Evolutionary conservation across 2,329 filamentous ascomycete genomes (phyloP), one percentile per base, ranked within the genome.

Genomic region (Immersiporthe knoxdaviesiana): DNA sequence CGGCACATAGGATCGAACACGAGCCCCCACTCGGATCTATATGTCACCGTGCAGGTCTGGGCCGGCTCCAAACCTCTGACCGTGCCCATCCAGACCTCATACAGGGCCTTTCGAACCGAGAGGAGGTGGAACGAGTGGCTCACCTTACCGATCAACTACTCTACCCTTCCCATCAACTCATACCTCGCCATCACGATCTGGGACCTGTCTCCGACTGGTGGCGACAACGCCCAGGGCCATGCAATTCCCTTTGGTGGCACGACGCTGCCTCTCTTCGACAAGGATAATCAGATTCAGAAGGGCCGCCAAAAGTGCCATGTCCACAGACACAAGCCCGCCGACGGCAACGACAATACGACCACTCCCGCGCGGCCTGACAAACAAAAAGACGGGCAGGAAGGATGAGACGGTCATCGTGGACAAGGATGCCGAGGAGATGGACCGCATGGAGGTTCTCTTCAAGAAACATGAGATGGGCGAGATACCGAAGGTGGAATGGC

Each of bases 381-480:
- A 68, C 84, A 82, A 69, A 85, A 85, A 82, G 66, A 83, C 66
- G 8, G 64, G 66, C 2, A 84, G 81, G 68, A 85, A 84, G 54
- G 83, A 82, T 6, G 81, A 82, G 1, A 80, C 84, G 1, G 81
- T 84, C 1, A 78, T 82, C 0, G 81, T 88, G n/a, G 89, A 92
- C 68, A 91, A 91, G 74, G 89, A 97, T 70, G 82, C 82, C n/a
- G 90, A 93, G 66, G 96, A 99, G 79, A 86, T 97, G 71, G 94
- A 97, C 75, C 87, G 96, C 24, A 87, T 99, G 74, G 94, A 98
- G 76, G 91, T 89, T 66, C 80, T 98, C 30, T 92, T 99, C 77
- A 99, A 99, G 81, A 97, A 97, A 80, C 96, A 98, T 77, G 97
- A 99, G 77, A 97, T 97, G 91, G 94, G 94, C 24, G 96, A 99